phyloP scores from a whole-genome alignment of 2,329 filamentous ascomycete genomes.

The Neophaeococcomyces aloes region DNA sequence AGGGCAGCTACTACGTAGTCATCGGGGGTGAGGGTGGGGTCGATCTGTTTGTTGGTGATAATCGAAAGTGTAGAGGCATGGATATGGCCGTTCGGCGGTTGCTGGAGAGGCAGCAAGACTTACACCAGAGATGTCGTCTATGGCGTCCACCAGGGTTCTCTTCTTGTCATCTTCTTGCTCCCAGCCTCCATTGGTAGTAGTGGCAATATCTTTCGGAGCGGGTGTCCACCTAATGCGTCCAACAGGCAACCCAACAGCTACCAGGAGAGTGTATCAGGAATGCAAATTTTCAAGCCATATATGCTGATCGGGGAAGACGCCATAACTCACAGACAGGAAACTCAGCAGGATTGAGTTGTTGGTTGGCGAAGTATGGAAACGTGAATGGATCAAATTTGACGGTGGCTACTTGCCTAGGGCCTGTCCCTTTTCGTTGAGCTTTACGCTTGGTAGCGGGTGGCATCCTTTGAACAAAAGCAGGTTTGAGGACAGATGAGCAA shows the following conservation, averaged over 20 bases:
- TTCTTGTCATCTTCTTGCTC: conserved; percentile 12
- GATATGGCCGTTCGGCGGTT: too few species aligned
- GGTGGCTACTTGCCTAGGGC: background rate
- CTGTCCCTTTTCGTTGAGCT: background rate
- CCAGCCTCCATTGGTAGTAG: conserved; percentile 9
- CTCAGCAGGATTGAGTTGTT: conserved; percentile 17
- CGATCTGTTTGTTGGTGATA: too few species aligned
- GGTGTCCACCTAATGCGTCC: background rate
- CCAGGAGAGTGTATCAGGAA: conserved; percentile 1
- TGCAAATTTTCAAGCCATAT: background rate
- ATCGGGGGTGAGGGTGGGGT: too few species aligned
- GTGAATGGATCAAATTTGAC: background rate
- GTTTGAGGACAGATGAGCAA: too few species aligned
- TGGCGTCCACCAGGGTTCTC: background rate
- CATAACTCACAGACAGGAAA: conserved; percentile 16
- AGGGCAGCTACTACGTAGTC: too few species aligned
- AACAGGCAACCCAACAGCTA: conserved; percentile 10
- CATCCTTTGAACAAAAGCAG: too few species aligned
- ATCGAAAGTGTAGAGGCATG: too few species aligned
- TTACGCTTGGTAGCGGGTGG: background rate
- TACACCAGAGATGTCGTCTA: background rate
- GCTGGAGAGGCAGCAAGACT: background rate
- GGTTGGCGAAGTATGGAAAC: conserved; percentile 22
- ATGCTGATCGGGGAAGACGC: background rate
- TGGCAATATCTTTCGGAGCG: conserved; percentile 5